A percentile compares a stretch with the other conserved stretches of the same genome.
Evolutionary conservation across 305 asterid species (phyloP).

Genomic region (Striga hermonthica): DNA sequence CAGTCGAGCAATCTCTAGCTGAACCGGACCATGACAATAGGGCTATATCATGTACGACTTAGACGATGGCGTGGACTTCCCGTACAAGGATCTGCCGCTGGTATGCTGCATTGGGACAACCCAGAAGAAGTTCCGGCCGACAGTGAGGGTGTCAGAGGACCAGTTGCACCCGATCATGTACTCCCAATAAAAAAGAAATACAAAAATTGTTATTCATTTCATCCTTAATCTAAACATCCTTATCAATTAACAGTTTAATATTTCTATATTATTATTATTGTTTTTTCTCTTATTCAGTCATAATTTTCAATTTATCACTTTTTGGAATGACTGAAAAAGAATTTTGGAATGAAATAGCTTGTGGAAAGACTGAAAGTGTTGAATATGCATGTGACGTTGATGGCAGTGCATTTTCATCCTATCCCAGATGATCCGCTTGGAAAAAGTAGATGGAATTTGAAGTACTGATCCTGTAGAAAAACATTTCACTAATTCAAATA

Average conservation of each 20-base stretch:
- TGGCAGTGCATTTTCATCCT: conserved; percentile 97
- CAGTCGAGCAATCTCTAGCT: no score
- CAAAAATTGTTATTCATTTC: no score
- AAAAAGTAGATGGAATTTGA: conserved; percentile 91
- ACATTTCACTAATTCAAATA: conserved; percentile 17
- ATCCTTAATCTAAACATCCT: no score
- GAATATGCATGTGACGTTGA: conserved; percentile 99
- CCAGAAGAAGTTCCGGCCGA: conserved; percentile 76
- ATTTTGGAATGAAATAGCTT: conserved; percentile 96
- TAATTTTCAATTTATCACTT: no score
- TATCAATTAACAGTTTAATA: no score
- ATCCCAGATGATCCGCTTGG: conserved; percentile 80
- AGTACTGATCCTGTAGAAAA: conserved; percentile 44
- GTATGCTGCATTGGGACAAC: conserved; percentile 87
- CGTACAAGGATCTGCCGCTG: conserved; percentile 73
- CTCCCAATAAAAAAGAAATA: conserved; percentile 88
- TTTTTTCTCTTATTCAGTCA: no score
- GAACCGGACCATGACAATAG: no score
- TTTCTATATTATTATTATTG: no score
- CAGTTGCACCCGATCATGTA: conserved; percentile 83
- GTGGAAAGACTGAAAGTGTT: conserved; percentile 95
- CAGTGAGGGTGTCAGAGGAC: conserved; percentile 68
- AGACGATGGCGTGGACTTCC: conserved; percentile 73
- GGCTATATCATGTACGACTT: conserved; percentile 44
- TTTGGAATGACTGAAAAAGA: no score